phyloP scores from a whole-genome alignment of 176 grass and related monocot genomes.

The Oryza rufipogon region DNA sequence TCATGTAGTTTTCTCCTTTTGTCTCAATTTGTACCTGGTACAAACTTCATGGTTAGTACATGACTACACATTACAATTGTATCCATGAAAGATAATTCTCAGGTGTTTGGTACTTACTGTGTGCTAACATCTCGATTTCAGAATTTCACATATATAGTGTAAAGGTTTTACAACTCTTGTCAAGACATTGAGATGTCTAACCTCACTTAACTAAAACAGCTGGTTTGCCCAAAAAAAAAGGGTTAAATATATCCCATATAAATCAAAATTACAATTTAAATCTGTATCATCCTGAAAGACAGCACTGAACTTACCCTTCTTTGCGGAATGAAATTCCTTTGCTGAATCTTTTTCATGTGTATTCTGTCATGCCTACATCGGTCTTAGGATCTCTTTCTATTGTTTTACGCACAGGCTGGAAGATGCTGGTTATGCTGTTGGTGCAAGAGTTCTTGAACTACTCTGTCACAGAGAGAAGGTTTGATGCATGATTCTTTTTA shows the following conservation, averaged over 20 bases:
- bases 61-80: constrained; percentile 16
- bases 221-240: constrained; percentile 29
- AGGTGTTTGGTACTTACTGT: background rate
- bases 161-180: constrained; percentile 24
- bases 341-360: constrained; percentile 25
- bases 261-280: background rate
- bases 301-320: background rate
- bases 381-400: constrained; percentile 26
- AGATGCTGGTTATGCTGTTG: constrained; percentile 96
- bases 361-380: background rate
- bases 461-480: constrained; percentile 97
- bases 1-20: constrained; percentile 23
- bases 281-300: background rate
- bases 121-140: background rate
- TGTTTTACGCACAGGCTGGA: constrained; percentile 63
- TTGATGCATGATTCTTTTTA: background rate
- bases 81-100: constrained; percentile 7
- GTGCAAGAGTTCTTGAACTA: constrained; percentile 95
- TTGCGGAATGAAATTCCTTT: constrained; percentile 15
- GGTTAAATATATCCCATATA: background rate
- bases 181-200: constrained; percentile 24
- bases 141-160: constrained; percentile 27
- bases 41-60: constrained; percentile 18
- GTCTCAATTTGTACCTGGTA: constrained; percentile 7
- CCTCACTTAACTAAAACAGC: constrained; percentile 4